Base-by-base conservation (phyloP, 2,329 filamentous ascomycete species). In the Tetracladium maxilliforme region DNA sequence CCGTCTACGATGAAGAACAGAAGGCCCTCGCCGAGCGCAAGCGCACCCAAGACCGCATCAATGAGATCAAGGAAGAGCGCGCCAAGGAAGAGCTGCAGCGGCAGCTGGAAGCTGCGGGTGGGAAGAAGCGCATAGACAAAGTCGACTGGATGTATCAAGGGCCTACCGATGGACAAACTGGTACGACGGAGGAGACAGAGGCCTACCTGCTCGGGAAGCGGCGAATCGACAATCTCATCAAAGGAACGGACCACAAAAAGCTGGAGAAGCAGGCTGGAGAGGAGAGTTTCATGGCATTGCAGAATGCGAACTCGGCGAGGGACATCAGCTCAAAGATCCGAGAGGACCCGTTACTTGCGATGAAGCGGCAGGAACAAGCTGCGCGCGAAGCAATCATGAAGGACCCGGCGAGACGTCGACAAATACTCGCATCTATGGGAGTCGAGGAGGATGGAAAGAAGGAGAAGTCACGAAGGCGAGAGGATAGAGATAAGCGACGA, bases 71-170 rank as follows among this genome's bases (percentile, higher is more conserved):
- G 38, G 86, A 95, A 48, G 92, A 98, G 56, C 74, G 86, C 23
- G 75, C 80, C 23, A 80, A 93, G 37, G 83, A 94, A 49, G 86
- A 95, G 48, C 70, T 95, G 2, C 81, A 94, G 49, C 70, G 74
- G 26, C 67, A 95, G 37, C 82, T 94, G 29, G 90, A 94, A 52
- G 75, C 78, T 3, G 78, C 84, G 1, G 90, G 90, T 19, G 84
- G 86, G 28, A 71, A 68, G 40, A 86, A 83, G 44, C 67, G 77
- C 26, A 56, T 78, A 16, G 76, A 87, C 40, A 73, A 84, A 18
- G 87, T 98, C 14, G 90, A 95, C 42, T 98, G 90, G 82, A 94
- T 98, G 83, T 98, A 98, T 52, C 72, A 78, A 39, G 87, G 87
- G 2, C 84, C 90, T 6, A 78, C 76, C 24, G 65, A 62, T 29